Conservation (phyloP, 1,139 yeast genomes). For the Magnusiomyces ingens region DNA sequence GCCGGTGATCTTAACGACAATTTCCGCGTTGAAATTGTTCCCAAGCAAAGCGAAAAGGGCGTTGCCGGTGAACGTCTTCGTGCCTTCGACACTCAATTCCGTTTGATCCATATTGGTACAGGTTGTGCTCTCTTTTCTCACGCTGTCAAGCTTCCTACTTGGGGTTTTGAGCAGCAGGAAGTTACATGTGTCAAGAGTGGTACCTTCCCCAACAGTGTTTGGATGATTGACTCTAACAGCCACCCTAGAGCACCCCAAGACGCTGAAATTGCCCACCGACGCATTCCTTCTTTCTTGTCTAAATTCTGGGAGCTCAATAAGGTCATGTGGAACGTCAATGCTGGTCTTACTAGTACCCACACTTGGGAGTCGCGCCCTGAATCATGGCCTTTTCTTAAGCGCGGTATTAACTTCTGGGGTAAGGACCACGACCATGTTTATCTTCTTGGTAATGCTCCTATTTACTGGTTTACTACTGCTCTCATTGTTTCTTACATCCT, state of each 20-base stretch:
- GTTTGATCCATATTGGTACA: constrained; percentile 82
- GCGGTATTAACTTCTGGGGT: constrained; percentile 96
- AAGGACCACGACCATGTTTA: constrained; percentile 71
- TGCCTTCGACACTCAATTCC: constrained; percentile 78
- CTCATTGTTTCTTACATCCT: constrained; percentile 49
- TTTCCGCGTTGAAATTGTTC: constrained; percentile 81
- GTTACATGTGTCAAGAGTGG: constrained; percentile 89
- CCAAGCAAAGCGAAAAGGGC: constrained; percentile 48
- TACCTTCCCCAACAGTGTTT: constrained; percentile 60
- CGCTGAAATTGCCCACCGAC: constrained; percentile 56
- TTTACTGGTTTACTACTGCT: constrained; percentile 82
- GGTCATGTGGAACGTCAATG: constrained; percentile 89
- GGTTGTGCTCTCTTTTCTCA: constrained; percentile 89
- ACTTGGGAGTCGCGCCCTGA: constrained; percentile 81
- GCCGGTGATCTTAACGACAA: constrained; percentile 95
- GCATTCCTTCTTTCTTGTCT: constrained; percentile 52
- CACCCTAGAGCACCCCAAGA: constrained; percentile 35
- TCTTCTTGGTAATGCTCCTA: constrained; percentile 80
- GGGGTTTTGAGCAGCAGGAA: constrained; percentile 98
- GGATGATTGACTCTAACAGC: constrained; percentile 80
- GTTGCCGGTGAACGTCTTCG: constrained; percentile 57
- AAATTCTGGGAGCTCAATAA: constrained; percentile 74
- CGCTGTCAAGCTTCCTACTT: constrained; percentile 77
- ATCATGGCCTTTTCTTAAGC: constrained; percentile 79
- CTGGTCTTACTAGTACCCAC: constrained; percentile 78